These are phyloP conservation scores for Penicillium coprophilum DNA, from an alignment of 495 filamentous ascomycete species.

Conservation along the genomic window DNA sequence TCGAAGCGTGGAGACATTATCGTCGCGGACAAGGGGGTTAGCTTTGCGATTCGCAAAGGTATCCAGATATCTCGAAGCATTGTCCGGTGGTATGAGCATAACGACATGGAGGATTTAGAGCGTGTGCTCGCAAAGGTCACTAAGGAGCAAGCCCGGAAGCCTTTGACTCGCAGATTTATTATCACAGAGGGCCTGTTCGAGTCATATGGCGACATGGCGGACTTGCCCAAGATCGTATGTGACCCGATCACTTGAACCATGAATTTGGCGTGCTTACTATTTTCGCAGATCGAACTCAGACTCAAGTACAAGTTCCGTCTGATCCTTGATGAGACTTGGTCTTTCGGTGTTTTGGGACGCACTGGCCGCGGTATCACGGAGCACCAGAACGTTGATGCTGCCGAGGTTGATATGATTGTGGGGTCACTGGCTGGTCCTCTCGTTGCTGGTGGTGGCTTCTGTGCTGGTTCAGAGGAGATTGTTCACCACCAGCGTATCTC, in stretches of 20 bases:
- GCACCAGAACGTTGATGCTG: constrained; percentile 90
- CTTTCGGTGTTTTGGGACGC: constrained; percentile 88
- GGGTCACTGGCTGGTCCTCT: constrained; percentile 88
- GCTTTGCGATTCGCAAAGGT: constrained; percentile 90
- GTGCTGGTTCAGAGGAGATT: constrained; percentile 83
- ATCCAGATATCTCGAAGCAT: constrained; percentile 89
- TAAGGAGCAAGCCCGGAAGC: constrained; percentile 84
- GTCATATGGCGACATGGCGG: constrained; percentile 78
- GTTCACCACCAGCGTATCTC: constrained; percentile 94
- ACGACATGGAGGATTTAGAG: constrained; percentile 92
- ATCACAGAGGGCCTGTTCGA: constrained; percentile 96
- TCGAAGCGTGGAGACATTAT: constrained; percentile 97
- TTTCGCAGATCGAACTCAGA: constrained; percentile 75
- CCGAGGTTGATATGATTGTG: constrained; percentile 91
- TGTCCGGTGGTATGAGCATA: constrained; percentile 93
- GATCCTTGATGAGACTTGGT: constrained; percentile 96
- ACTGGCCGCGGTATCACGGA: constrained; percentile 92
- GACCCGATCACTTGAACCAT: background rate
- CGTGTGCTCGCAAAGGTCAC: constrained; percentile 79
- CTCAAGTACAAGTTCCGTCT: constrained; percentile 95
- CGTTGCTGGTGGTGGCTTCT: constrained; percentile 93
- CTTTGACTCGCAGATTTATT: constrained; percentile 89
- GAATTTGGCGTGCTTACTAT: background rate
- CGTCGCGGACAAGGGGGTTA: constrained; percentile 92
- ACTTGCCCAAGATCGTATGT: constrained; percentile 82